These are phyloP conservation scores for Apiospora sp. DNA, from an alignment of 2,329 filamentous ascomycete genomes.

Conservation along the genomic window DNA sequence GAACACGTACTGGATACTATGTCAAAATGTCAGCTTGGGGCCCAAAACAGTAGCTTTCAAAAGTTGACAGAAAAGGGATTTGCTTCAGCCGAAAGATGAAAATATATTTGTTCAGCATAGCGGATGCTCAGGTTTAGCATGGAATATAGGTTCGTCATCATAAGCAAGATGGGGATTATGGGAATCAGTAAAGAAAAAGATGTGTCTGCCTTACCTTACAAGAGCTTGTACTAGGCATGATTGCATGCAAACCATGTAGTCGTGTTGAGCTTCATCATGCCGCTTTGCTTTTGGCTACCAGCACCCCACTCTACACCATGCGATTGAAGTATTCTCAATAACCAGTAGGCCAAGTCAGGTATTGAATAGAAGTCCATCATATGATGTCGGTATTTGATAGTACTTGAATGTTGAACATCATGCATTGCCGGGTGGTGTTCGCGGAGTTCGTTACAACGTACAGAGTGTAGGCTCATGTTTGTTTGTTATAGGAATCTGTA, in stretches of 20 bases:
- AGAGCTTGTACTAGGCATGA: not conserved
- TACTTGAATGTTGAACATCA: constrained; percentile 51
- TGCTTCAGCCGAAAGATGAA: constrained; percentile 85
- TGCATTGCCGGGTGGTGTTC: constrained; percentile 31
- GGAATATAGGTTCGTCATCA: constrained; percentile 78
- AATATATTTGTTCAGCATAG: constrained; percentile 75
- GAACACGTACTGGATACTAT: constrained; percentile 19
- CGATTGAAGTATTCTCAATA: not conserved
- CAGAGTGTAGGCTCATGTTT: not conserved
- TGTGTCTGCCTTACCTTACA: constrained; percentile 41
- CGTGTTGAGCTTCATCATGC: not conserved
- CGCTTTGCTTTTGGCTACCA: not conserved
- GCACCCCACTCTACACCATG: not conserved
- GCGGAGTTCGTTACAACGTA: not conserved
- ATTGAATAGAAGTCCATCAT: constrained; percentile 45
- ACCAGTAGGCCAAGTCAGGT: constrained; percentile 21
- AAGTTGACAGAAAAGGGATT: constrained; percentile 37
- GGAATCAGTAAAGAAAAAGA: constrained; percentile 33
- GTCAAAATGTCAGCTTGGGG: constrained; percentile 29
- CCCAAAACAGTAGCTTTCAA: constrained; percentile 29
- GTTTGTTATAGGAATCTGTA: not conserved
- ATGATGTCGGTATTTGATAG: constrained; percentile 55
- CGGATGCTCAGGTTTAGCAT: constrained; percentile 76
- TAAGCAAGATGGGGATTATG: constrained; percentile 44
- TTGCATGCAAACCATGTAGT: not conserved